These are phyloP conservation scores for Neonothopanus nambi DNA, from an alignment of 1,284 basidiomycete genomes.

Conservation along the genomic window DNA sequence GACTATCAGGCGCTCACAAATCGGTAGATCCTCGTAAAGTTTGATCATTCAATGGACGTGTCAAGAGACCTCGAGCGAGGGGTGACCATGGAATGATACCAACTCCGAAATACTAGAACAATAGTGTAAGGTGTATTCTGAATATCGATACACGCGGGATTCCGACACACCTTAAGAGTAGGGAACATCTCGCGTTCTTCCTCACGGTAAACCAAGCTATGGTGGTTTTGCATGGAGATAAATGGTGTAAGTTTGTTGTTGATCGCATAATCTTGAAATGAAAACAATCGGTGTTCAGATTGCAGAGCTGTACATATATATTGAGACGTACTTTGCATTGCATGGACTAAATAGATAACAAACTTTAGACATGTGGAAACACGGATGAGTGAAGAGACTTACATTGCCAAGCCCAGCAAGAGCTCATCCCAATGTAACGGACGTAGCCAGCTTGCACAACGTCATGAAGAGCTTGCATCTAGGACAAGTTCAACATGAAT, in stretches of 20 bases:
- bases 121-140: not conserved
- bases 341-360: constrained; percentile 37
- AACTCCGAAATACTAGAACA: constrained; percentile 32
- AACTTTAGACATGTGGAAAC: constrained; percentile 3
- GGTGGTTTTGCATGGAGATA: constrained; percentile 73
- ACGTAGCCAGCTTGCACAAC: constrained; percentile 67
- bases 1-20: constrained; percentile 21
- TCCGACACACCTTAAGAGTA: constrained; percentile 41
- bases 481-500: constrained; percentile 7
- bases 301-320: not conserved
- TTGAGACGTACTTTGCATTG: constrained; percentile 46
- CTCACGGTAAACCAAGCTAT: constrained; percentile 58
- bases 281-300: not conserved
- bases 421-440: constrained; percentile 68
- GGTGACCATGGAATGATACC: constrained; percentile 52
- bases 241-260: constrained; percentile 61
- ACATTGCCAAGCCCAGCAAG: constrained; percentile 51
- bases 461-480: constrained; percentile 71
- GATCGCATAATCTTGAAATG: constrained; percentile 42
- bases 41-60: constrained; percentile 37
- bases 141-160: not conserved
- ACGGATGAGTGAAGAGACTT: constrained; percentile 14
- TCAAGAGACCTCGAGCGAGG: constrained; percentile 47
- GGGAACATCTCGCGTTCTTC: constrained; percentile 73
- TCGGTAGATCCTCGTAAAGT: constrained; percentile 38